Base-by-base conservation (phyloP, 2,329 filamentous ascomycete species). In the Microsporum ferrugineum region DNA sequence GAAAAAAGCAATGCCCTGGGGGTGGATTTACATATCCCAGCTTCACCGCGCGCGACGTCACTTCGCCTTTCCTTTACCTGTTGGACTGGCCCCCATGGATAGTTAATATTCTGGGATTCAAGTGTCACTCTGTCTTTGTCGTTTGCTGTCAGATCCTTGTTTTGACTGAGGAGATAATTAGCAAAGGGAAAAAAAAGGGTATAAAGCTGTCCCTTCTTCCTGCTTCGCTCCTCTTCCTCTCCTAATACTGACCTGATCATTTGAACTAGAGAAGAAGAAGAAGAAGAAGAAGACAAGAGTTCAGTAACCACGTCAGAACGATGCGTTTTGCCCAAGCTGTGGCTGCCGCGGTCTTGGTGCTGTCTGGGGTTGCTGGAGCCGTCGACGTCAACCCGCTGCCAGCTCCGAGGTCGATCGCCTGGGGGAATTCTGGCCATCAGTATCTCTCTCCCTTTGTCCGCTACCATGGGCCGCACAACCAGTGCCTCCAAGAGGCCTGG, bases 361-460 rank as follows among this genome's bases (percentile, higher is more conserved):
- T 68, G 63, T 56, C 65, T 70, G 49, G 67, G 70, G 60, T 68
- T 75, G 61, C 70, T 76, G 63, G 71, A 71, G 75, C 71, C 59
- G 78, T 82, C 59, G 71, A 72, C 45, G 80, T 79, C 62, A 82
- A 83, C 65, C 80, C 80, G 61, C 75, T 83, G 47, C 80, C 80
- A 56, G 80, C 80, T 53, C 80, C 80, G 5, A 75, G 75, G 60
- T 75, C 74, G 61, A 81, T 82, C 66, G 76, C 75, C 59, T 83
- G 80, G 80, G 80, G 79, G 14, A 71, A 71, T 12, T 77, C 78
- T 2, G 80, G 80, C n/a, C 75, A 79, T 38, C 77, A 77, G 63
- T 65, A 71, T 33, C 70, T 82, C 17, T 66, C 69, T 12, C 69
- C 68, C 10, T 62, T 70, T 38, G 68, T 81, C 23, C 65, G 67